Evolutionary conservation across 495 filamentous ascomycete genomes (phyloP).

Genomic region (Lophium mytilinum): DNA sequence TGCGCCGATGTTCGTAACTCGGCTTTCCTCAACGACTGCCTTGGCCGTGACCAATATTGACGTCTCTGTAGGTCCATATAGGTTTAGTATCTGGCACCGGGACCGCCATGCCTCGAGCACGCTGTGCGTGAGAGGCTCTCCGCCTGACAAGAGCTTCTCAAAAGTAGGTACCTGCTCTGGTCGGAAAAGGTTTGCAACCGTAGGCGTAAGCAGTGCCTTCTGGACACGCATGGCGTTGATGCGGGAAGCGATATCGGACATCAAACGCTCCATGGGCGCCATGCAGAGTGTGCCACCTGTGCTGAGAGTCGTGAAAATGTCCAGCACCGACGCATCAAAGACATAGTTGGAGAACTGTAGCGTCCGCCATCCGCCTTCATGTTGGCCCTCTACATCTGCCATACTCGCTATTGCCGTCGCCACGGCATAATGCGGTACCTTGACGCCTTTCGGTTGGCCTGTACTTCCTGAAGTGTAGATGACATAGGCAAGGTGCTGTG

Average conservation of each 20-base stretch:
- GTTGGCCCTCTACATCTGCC: constrained; percentile 10
- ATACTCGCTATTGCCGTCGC: constrained; percentile 8
- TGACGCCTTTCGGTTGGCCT: constrained; percentile 21
- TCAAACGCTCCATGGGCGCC: constrained; percentile 30
- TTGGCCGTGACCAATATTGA: constrained; percentile 2
- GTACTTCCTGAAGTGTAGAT: constrained; percentile 24
- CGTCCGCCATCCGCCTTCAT: constrained; percentile 6
- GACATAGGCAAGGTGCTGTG: constrained; percentile 17
- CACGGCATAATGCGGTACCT: constrained; percentile 17
- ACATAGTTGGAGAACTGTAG: constrained; percentile 24
- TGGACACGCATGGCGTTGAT: constrained; percentile 25
- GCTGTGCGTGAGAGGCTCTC: constrained; percentile 7
- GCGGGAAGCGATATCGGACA: constrained; percentile 21
- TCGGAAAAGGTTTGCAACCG: constrained; percentile 14
- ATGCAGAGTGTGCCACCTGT: constrained; percentile 37
- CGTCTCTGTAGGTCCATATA: constrained; percentile 17
- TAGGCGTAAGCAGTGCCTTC: constrained; percentile 23
- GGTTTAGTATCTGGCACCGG: not conserved
- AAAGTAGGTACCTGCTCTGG: constrained; percentile 11
- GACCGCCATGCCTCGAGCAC: not conserved
- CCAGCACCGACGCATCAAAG: constrained; percentile 18
- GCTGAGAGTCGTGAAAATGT: constrained; percentile 18
- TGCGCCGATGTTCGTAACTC: constrained; percentile 10
- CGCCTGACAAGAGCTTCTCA: constrained; percentile 13
- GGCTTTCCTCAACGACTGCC: constrained; percentile 1